Conservation (phyloP, 768 basidiomycete genomes). For the Leccinellum luteum region DNA sequence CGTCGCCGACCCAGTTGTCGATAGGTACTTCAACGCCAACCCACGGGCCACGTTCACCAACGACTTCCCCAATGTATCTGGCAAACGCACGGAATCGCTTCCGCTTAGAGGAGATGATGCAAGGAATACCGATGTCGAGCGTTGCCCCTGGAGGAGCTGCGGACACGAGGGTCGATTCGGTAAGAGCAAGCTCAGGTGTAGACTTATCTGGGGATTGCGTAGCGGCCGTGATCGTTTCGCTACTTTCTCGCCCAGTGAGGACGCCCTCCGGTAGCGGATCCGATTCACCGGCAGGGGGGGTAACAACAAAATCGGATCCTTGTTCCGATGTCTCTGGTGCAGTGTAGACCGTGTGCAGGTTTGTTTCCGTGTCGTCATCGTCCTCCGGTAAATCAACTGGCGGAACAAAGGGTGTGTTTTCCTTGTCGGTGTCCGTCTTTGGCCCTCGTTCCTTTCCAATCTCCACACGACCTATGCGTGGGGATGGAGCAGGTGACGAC, state of each 20-base stretch:
- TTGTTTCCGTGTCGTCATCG: constrained; percentile 37
- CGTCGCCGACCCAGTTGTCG: constrained; percentile 46
- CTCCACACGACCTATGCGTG: constrained; percentile 17
- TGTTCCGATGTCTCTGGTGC: constrained; percentile 15
- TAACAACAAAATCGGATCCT: constrained; percentile 5
- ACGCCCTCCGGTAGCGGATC: constrained; percentile 16
- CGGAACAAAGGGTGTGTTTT: constrained; percentile 10
- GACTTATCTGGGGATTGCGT: constrained; percentile 20
- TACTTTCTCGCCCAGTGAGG: constrained; percentile 23
- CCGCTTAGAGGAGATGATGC: constrained; percentile 81
- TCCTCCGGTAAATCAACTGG: constrained; percentile 35
- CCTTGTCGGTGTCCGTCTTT: constrained; percentile 28
- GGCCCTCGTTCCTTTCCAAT: constrained; percentile 35
- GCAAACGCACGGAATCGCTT: constrained; percentile 85
- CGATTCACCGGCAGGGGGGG: constrained; percentile 13
- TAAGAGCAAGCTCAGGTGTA: constrained; percentile 17
- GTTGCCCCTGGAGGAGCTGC: constrained; percentile 51
- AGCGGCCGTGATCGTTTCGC: constrained; percentile 27
- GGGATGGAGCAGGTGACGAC: constrained; percentile 14
- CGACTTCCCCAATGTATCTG: constrained; percentile 83
- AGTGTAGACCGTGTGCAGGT: constrained; percentile 19
- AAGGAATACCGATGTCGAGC: constrained; percentile 85
- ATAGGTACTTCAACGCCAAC: constrained; percentile 89
- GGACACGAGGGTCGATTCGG: constrained; percentile 25
- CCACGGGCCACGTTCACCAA: constrained; percentile 82